These are phyloP conservation scores for Phytophthora tubulina DNA, from an alignment of 352 stramenopile genomes.

Conservation along the genomic window DNA sequence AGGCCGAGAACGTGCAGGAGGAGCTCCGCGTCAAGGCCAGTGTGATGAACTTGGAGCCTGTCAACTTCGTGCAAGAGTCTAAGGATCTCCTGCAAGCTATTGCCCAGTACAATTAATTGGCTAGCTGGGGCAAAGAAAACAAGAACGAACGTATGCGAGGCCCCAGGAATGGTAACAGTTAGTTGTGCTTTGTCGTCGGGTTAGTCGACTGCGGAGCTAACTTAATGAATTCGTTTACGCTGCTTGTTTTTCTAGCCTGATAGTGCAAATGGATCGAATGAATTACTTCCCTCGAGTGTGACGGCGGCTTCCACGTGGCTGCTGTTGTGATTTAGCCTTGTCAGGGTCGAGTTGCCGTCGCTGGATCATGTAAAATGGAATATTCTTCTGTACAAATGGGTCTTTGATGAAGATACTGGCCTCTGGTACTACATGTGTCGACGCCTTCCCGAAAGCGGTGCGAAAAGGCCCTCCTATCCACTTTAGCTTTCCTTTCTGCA, in stretches of 20 bases:
- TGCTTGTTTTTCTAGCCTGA: not conserved
- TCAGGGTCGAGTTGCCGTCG: slow-evolving; percentile 52
- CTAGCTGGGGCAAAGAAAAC: slow-evolving; percentile 4
- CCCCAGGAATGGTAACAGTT: slow-evolving; percentile 4
- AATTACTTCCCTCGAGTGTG: slow-evolving; percentile 15
- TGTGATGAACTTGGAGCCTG: slow-evolving; percentile 91
- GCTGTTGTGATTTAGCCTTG: slow-evolving; percentile 9
- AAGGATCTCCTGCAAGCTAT: slow-evolving; percentile 95
- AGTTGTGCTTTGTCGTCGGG: slow-evolving; percentile 12
- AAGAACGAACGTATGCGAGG: slow-evolving; percentile 10
- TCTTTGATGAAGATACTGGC: slow-evolving; percentile 64
- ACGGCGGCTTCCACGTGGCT: slow-evolving; percentile 8
- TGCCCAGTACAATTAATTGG: slow-evolving; percentile 78
- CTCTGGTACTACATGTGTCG: slow-evolving; percentile 53
- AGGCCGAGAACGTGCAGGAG: slow-evolving; percentile 97
- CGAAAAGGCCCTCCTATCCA: slow-evolving; percentile 82
- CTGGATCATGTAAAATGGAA: slow-evolving; percentile 67
- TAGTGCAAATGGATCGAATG: not conserved
- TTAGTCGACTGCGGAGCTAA: slow-evolving; percentile 19
- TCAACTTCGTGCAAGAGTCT: slow-evolving; percentile 95
- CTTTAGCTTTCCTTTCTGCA: slow-evolving; percentile 67
- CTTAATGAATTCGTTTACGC: slow-evolving; percentile 39
- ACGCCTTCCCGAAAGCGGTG: slow-evolving; percentile 70
- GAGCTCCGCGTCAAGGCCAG: slow-evolving; percentile 95
- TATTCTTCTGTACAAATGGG: slow-evolving; percentile 66